Conservation (phyloP, 2,329 filamentous ascomycete genomes). For the Colletotrichum noveboracense region DNA sequence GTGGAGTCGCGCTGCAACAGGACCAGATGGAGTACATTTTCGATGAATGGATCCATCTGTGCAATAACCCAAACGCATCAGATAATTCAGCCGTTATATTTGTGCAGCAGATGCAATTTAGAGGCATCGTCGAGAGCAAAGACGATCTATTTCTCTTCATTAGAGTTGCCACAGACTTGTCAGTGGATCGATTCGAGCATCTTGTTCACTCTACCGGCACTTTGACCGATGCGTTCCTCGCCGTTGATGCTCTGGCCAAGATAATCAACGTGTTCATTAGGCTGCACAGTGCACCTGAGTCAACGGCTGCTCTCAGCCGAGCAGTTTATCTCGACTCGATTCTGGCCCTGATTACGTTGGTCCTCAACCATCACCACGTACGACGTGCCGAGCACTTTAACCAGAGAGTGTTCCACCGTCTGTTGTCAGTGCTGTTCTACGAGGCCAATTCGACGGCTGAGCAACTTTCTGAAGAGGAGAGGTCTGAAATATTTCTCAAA, state of each 20-base stretch:
- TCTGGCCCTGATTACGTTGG: slow-evolving; percentile 76
- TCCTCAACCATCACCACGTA: slow-evolving; percentile 85
- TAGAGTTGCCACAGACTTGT: slow-evolving; percentile 79
- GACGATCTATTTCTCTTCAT: slow-evolving; percentile 84
- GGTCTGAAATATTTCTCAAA: slow-evolving; percentile 72
- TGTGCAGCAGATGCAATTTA: slow-evolving; percentile 81
- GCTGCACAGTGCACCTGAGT: slow-evolving; percentile 68
- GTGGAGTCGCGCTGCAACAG: slow-evolving; percentile 48
- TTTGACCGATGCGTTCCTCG: slow-evolving; percentile 59
- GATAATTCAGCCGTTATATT: slow-evolving; percentile 78
- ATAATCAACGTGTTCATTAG: slow-evolving; percentile 79
- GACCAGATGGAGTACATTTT: slow-evolving; percentile 96
- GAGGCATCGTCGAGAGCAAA: slow-evolving; percentile 72
- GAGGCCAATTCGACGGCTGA: slow-evolving; percentile 68
- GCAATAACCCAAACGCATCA: slow-evolving; percentile 76
- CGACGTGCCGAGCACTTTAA: slow-evolving; percentile 83
- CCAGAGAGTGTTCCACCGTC: slow-evolving; percentile 87
- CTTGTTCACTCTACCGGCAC: slow-evolving; percentile 66
- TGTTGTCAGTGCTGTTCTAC: slow-evolving; percentile 84
- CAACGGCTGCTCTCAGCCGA: slow-evolving; percentile 66
- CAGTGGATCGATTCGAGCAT: slow-evolving; percentile 79
- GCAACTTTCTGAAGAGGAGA: slow-evolving; percentile 64
- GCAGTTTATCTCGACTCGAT: slow-evolving; percentile 78
- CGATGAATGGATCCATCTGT: slow-evolving; percentile 90
- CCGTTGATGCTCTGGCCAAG: slow-evolving; percentile 83